Evolutionary conservation across 1,284 basidiomycete species (phyloP).

Genomic region (Ceratobasidium sp.): DNA sequence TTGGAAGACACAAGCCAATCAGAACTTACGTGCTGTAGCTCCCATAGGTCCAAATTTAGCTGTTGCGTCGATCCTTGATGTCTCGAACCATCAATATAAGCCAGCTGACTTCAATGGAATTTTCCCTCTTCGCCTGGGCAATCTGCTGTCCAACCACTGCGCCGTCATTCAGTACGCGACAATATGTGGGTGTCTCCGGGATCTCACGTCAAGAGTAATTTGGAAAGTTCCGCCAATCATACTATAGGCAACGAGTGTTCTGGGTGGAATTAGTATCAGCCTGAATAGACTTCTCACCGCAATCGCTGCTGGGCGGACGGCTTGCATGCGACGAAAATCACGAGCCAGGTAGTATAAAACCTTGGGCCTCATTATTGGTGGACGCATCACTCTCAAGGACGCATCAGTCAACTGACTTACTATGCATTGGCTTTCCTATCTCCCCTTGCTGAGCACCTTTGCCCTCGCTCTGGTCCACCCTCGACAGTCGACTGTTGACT

Average conservation of each 20-base stretch:
- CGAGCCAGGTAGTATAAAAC: background rate
- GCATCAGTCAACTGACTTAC: background rate
- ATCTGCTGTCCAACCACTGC: background rate
- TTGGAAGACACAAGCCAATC: background rate
- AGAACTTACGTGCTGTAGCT: background rate
- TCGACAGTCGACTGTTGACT: conserved; percentile 33
- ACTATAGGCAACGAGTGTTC: background rate
- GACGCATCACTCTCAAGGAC: background rate
- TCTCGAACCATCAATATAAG: background rate
- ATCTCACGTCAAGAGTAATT: background rate
- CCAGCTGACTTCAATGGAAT: conserved; percentile 18
- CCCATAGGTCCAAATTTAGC: background rate
- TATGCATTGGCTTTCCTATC: conserved; percentile 15
- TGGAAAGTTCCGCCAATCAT: conserved; percentile 21
- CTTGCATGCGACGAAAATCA: background rate
- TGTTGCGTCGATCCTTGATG: background rate
- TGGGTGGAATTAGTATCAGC: background rate
- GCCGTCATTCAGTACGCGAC: background rate
- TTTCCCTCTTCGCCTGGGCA: background rate
- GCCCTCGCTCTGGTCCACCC: conserved; percentile 5
- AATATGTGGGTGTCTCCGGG: background rate
- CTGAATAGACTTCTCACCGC: background rate
- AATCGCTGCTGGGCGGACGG: background rate
- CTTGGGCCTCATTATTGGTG: background rate
- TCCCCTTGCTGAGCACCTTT: background rate